Percentiles rank a stretch among this genome's conserved stretches.
These are phyloP conservation scores for Penicillium malachiteum DNA, from an alignment of 495 filamentous ascomycete genomes.

Conservation along the genomic window DNA sequence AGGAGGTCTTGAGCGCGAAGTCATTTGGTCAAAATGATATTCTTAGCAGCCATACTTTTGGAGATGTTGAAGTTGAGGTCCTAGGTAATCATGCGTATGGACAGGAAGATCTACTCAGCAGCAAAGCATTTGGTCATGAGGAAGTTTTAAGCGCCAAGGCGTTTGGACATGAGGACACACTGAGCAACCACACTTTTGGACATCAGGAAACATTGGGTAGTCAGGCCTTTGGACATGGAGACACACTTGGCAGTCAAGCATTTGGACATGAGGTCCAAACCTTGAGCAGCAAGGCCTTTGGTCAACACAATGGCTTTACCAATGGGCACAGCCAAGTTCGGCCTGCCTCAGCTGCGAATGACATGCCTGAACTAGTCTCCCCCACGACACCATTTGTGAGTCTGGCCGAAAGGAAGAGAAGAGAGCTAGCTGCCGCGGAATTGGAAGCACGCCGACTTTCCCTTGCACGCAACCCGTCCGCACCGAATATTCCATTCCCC, in stretches of 20 bases:
- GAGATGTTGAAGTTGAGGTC: background rate
- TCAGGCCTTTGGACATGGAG: background rate
- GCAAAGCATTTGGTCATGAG: background rate
- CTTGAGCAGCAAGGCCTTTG: background rate
- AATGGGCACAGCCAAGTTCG: constrained; percentile 22
- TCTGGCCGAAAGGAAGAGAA: constrained; percentile 50
- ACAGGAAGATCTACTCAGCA: background rate
- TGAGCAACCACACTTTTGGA: constrained; percentile 22
- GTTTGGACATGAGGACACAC: constrained; percentile 7
- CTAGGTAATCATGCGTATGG: background rate
- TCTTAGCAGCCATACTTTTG: background rate
- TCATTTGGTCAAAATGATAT: constrained; percentile 4
- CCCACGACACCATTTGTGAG: constrained; percentile 29
- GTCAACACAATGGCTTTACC: constrained; percentile 8
- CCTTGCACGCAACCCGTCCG: constrained; percentile 73
- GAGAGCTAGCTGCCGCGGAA: constrained; percentile 79
- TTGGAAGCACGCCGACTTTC: constrained; percentile 84
- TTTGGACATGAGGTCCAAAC: background rate
- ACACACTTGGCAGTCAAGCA: background rate
- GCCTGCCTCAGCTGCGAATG: constrained; percentile 15
- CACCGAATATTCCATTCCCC: constrained; percentile 78
- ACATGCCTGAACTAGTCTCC: constrained; percentile 21
- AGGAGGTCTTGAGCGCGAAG: constrained; percentile 2
- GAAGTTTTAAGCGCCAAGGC: background rate
- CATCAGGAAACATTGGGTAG: constrained; percentile 8